Conservation (phyloP, 2,329 filamentous ascomycete genomes). For the Fonsecaea pedrosoi region DNA sequence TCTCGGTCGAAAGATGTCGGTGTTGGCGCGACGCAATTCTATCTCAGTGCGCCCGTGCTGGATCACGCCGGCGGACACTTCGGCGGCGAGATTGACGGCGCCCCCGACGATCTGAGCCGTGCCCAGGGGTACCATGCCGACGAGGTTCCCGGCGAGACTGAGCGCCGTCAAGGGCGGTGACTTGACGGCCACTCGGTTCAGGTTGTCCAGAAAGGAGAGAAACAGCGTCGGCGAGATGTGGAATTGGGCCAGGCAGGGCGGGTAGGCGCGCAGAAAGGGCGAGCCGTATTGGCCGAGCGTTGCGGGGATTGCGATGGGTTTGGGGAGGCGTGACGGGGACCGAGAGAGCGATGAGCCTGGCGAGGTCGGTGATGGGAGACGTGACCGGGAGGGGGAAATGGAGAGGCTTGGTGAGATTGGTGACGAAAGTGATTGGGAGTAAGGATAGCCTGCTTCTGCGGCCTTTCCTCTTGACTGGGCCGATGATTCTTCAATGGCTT, state of each 20-base stretch:
- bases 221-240: conserved; percentile 56
- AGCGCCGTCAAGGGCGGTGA: conserved; percentile 43
- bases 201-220: conserved; percentile 41
- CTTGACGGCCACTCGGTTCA: conserved; percentile 41
- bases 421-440: not conserved
- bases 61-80: conserved; percentile 36
- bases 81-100: conserved; percentile 40
- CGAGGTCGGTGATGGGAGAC: not conserved
- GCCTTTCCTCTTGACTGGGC: not conserved
- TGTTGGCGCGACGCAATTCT: conserved; percentile 39
- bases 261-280: conserved; percentile 26
- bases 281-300: conserved; percentile 7
- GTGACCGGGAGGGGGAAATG: not conserved
- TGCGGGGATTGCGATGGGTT: conserved; percentile 27
- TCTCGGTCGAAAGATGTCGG: conserved; percentile 40
- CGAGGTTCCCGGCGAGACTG: conserved; percentile 41
- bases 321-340: not conserved
- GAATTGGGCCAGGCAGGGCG: conserved; percentile 43
- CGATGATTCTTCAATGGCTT: not conserved
- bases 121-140: conserved; percentile 40
- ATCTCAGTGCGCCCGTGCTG: conserved; percentile 41
- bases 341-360: not conserved
- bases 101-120: conserved; percentile 40
- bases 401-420: not conserved
- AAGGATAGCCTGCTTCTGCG: not conserved